These are phyloP conservation scores for Backusella sp. DNA, from an alignment of 192 early-diverging fungal genomes.

Conservation along the genomic window DNA sequence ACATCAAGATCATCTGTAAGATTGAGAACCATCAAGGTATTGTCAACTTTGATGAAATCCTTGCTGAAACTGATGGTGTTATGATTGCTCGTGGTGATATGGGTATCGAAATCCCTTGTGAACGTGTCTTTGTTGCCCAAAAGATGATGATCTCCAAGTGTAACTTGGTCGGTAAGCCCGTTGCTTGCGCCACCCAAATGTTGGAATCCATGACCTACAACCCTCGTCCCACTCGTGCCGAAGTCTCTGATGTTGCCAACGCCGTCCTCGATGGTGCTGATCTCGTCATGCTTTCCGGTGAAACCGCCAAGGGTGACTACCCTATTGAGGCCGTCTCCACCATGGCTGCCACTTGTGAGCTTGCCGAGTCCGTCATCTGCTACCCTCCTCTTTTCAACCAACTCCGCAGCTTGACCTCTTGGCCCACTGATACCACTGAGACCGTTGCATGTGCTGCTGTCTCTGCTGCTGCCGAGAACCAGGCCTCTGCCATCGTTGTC, in stretches of 20 bases:
- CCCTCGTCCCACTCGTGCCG: conserved; percentile 93
- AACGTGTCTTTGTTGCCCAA: conserved; percentile 83
- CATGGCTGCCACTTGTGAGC: conserved; percentile 60
- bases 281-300: conserved; percentile 95
- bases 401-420: conserved; percentile 64
- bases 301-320: conserved; percentile 90
- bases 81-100: conserved; percentile 97
- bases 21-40: conserved; percentile 94
- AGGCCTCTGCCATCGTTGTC: conserved; percentile 83
- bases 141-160: conserved; percentile 98
- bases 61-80: conserved; percentile 87
- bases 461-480: conserved; percentile 69
- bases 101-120: conserved; percentile 93
- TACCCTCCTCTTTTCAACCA: conserved; percentile 89
- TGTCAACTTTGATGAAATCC: conserved; percentile 93
- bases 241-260: conserved; percentile 95
- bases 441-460: conserved; percentile 87
- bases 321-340: conserved; percentile 84
- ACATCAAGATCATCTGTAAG: conserved; percentile 95
- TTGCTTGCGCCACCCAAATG: conserved; percentile 95
- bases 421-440: conserved; percentile 83
- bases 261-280: conserved; percentile 93
- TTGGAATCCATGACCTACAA: conserved; percentile 91
- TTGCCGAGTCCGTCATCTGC: conserved; percentile 88
- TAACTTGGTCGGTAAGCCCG: conserved; percentile 92